phyloP scores from a whole-genome alignment of 331 rosid genomes.

The Arachis monticola region DNA sequence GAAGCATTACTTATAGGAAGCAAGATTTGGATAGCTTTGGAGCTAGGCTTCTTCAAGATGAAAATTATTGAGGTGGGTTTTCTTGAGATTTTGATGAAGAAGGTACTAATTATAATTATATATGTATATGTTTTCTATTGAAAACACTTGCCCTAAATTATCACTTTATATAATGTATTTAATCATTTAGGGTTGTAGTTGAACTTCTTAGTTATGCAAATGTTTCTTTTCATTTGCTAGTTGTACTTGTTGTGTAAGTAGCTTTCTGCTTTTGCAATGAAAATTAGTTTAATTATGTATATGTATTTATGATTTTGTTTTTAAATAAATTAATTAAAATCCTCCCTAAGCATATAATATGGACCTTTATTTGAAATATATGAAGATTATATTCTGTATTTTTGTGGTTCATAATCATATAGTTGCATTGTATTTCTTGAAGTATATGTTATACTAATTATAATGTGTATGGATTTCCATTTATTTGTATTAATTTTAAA shows the following conservation, averaged over 20 bases:
- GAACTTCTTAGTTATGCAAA: conserved; percentile 17
- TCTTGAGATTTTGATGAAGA: conserved; percentile 21
- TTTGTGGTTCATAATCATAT: neutral
- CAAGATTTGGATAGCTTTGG: conserved; percentile 11
- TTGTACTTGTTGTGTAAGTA: conserved; percentile 18
- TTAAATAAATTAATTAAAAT: neutral
- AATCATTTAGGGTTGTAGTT: conserved; percentile 38
- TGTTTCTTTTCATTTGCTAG: conserved; percentile 19
- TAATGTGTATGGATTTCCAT: no score
- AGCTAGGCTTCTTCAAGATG: conserved; percentile 33
- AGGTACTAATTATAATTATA: conserved; percentile 30
- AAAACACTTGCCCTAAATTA: conserved; percentile 26
- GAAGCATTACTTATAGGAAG: conserved; percentile 14
- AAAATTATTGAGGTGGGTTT: conserved; percentile 11
- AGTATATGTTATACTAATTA: neutral
- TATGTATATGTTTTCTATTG: conserved; percentile 12
- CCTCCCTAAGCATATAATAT: neutral
- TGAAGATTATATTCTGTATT: neutral
- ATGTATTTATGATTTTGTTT: neutral
- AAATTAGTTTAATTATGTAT: conserved; percentile 29
- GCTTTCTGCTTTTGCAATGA: conserved; percentile 30
- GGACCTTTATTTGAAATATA: neutral
- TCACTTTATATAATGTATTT: neutral
- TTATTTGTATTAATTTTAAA: no score
- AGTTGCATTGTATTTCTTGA: conserved; percentile 21